Base-by-base conservation (phyloP, 495 filamentous ascomycete species). In the Tuber aestivum region DNA sequence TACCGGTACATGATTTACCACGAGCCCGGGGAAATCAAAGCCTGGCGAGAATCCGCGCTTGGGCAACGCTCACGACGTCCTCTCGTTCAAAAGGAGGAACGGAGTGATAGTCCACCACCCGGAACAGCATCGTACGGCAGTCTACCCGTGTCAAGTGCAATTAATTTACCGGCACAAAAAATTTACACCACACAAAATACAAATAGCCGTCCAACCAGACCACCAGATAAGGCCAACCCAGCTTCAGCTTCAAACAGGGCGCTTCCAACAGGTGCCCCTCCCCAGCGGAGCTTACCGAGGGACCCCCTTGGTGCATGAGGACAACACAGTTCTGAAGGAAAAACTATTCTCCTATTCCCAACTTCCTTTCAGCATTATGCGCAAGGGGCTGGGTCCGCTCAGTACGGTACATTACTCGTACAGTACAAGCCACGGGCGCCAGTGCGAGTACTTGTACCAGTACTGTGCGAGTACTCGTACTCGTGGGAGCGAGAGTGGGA, bases 341-440 rank as follows among this genome's bases (percentile, higher is more conserved):
- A 65, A 65, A 65, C 56, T 32, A 65, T 65, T 65, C n/a, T 65
- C n/a, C n/a, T n/a, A n/a, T n/a, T n/a, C n/a, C n/a, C 27, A 32
- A 21, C 27, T 32, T 65, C n/a, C 56, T 65, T 32, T 65, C 6
- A 65, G 56, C 27, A 32, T n/a, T 21, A 2, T 56, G 21, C 6
- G 5, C 48, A 48, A 56, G 56, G 56, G 56, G 56, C n/a, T 61
- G n/a, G n/a, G 16, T 27, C n/a, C 16, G n/a, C n/a, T 32, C 27
- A 65, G n/a, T 32, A 65, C 42, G 12, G n/a, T n/a, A n/a, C n/a
- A n/a, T n/a, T n/a, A n/a, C n/a, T n/a, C n/a, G n/a, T n/a, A n/a
- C n/a, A n/a, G n/a, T n/a, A n/a, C n/a, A n/a, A n/a, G n/a, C n/a
- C n/a, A n/a, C n/a, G n/a, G n/a, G n/a, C n/a, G n/a, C n/a, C n/a